These are phyloP conservation scores for Zymoseptoria crescenta DNA, from an alignment of 2,329 filamentous ascomycete genomes.

Conservation along the genomic window DNA sequence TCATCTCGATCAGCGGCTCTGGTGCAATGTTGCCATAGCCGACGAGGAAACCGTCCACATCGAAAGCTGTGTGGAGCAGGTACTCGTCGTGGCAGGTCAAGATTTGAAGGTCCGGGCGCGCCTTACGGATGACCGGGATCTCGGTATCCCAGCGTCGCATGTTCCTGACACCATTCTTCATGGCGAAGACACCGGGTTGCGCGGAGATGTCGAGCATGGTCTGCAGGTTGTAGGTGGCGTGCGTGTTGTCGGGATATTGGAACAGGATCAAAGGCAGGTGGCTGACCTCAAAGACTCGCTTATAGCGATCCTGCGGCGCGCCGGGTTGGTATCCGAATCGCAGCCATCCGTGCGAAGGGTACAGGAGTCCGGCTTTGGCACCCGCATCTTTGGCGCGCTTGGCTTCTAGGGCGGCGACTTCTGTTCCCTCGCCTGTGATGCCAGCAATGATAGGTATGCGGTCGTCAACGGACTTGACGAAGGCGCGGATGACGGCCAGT, in stretches of 20 bases:
- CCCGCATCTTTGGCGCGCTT: conserved; percentile 45
- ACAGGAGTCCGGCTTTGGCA: conserved; percentile 44
- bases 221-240: conserved; percentile 45
- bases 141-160: conserved; percentile 52
- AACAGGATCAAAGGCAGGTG: conserved; percentile 46
- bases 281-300: conserved; percentile 43
- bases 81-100: conserved; percentile 49
- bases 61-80: conserved; percentile 45
- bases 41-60: conserved; percentile 48
- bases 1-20: conserved; percentile 44
- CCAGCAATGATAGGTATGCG: conserved; percentile 47
- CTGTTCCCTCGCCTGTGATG: conserved; percentile 47
- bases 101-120: conserved; percentile 44
- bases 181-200: conserved; percentile 46
- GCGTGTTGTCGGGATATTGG: conserved; percentile 46
- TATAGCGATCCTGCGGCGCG: conserved; percentile 47
- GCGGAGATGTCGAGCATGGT: conserved; percentile 48
- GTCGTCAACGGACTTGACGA: conserved; percentile 45
- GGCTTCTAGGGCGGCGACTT: conserved; percentile 46
- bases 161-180: conserved; percentile 51
- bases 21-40: conserved; percentile 48
- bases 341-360: conserved; percentile 48
- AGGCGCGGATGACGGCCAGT: conserved; percentile 44
- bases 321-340: conserved; percentile 49
- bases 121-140: conserved; percentile 45